phyloP scores from a whole-genome alignment of 257 asterid genomes.

The Plantago ovata region DNA sequence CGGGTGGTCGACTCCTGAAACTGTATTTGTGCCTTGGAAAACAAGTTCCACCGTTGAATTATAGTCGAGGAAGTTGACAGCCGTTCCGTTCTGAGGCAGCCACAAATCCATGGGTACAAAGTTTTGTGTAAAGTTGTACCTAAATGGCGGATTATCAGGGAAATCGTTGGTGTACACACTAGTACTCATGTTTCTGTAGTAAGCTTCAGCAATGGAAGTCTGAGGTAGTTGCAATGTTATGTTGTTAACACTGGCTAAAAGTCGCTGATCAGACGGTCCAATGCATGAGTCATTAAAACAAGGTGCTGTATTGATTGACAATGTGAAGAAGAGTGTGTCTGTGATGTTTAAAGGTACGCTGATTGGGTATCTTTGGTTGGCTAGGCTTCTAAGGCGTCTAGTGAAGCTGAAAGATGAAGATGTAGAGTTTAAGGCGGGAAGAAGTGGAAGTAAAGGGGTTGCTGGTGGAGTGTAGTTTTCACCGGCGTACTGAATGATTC shows the following conservation, averaged over 20 bases:
- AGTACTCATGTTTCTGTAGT: constrained; percentile 22
- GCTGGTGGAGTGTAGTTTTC: constrained; percentile 30
- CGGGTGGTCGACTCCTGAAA: constrained; percentile 45
- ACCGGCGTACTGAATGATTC: constrained; percentile 33
- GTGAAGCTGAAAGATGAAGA: constrained; percentile 27
- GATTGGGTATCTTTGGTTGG: constrained; percentile 22
- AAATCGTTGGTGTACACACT: constrained; percentile 30
- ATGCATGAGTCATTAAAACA: constrained; percentile 27
- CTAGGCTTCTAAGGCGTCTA: constrained; percentile 26
- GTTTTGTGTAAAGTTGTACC: constrained; percentile 33
- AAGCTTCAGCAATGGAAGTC: constrained; percentile 39
- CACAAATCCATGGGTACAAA: constrained; percentile 19
- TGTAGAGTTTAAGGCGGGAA: constrained; percentile 29
- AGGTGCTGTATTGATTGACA: constrained; percentile 36
- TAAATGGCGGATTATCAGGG: constrained; percentile 35
- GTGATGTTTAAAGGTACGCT: constrained; percentile 41
- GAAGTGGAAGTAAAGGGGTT: constrained; percentile 23
- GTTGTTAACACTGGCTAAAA: constrained; percentile 52
- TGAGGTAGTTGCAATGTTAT: constrained; percentile 28
- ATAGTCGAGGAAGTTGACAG: constrained; percentile 30
- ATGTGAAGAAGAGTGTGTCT: constrained; percentile 17
- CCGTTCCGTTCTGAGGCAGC: constrained; percentile 22
- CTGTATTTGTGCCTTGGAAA: constrained; percentile 41
- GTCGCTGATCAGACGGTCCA: constrained; percentile 27
- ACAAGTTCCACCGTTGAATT: constrained; percentile 48